Conservation (phyloP, 2,329 filamentous ascomycete genomes). For the Alternaria tenuissima region DNA sequence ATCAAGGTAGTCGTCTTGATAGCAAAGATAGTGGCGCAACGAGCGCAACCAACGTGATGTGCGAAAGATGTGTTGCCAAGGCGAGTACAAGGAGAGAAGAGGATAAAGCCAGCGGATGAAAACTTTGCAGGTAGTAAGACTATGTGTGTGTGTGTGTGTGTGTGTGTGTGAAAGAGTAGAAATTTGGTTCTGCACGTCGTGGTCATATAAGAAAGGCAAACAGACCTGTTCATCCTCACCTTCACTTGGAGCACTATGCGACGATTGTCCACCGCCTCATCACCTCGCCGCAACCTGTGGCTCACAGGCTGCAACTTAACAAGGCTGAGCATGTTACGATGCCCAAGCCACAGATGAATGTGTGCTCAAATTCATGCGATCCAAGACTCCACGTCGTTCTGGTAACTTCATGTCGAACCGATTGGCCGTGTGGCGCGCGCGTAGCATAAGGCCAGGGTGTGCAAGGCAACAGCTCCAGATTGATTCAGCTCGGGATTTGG, state of each 20-base stretch:
- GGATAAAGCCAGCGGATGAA: not conserved
- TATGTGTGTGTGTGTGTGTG: no score
- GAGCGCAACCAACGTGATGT: not conserved
- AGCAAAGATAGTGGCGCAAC: not conserved
- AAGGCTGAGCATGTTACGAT: not conserved
- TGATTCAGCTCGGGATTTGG: not conserved
- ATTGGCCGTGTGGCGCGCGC: slow-evolving; percentile 2
- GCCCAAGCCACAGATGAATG: not conserved
- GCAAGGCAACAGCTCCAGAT: slow-evolving; percentile 5
- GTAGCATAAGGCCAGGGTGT: slow-evolving; percentile 1
- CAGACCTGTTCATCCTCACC: not conserved
- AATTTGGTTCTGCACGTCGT: not conserved
- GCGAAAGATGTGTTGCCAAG: not conserved
- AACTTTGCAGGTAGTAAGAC: not conserved
- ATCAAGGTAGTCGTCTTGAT: no score
- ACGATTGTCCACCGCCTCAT: not conserved
- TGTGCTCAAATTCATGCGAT: slow-evolving; percentile 7
- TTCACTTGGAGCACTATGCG: slow-evolving; percentile 8
- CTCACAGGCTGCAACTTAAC: not conserved
- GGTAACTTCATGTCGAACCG: not conserved
- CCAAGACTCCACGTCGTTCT: not conserved
- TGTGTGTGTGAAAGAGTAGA: not conserved
- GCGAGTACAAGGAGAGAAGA: not conserved
- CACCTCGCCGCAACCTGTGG: slow-evolving; percentile 10
- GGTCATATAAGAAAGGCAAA: slow-evolving; percentile 1